These are phyloP conservation scores for Heterobasidion occidentale DNA, from an alignment of 1,284 basidiomycete species.

Conservation along the genomic window DNA sequence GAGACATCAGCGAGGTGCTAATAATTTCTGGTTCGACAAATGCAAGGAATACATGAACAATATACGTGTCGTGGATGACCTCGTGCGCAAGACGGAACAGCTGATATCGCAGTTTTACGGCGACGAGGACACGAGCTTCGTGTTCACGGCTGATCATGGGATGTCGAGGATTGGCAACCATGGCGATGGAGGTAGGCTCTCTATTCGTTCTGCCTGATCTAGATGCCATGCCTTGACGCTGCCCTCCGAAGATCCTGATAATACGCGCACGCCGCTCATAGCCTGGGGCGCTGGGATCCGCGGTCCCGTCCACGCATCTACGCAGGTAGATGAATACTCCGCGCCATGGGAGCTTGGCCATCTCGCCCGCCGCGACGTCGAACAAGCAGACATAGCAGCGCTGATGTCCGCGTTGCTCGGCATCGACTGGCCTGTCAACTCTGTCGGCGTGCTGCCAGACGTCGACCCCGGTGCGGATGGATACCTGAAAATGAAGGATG, in stretches of 20 bases:
- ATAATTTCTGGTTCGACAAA: neutral
- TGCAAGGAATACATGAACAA: slow-evolving; percentile 79
- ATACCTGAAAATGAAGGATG: slow-evolving; percentile 34
- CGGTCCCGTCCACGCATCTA: slow-evolving; percentile 46
- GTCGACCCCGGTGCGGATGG: slow-evolving; percentile 49
- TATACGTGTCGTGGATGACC: slow-evolving; percentile 73
- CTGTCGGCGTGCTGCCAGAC: slow-evolving; percentile 68
- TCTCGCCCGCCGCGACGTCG: slow-evolving; percentile 63
- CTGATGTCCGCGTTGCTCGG: slow-evolving; percentile 75
- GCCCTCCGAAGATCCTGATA: slow-evolving; percentile 68
- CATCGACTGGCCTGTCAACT: slow-evolving; percentile 68
- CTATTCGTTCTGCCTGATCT: neutral
- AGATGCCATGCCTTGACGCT: neutral
- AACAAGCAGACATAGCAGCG: slow-evolving; percentile 80
- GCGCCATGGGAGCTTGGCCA: slow-evolving; percentile 50
- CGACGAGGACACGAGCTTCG: slow-evolving; percentile 65
- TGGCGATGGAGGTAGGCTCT: slow-evolving; percentile 67
- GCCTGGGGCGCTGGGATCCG: slow-evolving; percentile 79
- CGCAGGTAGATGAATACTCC: slow-evolving; percentile 56
- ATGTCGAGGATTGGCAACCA: slow-evolving; percentile 90
- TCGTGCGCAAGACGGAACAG: slow-evolving; percentile 63
- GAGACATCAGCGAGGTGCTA: neutral
- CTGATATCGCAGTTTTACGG: slow-evolving; percentile 61
- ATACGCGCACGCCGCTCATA: slow-evolving; percentile 81
- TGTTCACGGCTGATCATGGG: slow-evolving; percentile 89